phyloP scores from a whole-genome alignment of 352 stramenopile genomes.

The Thalassiosira ordinaria region DNA sequence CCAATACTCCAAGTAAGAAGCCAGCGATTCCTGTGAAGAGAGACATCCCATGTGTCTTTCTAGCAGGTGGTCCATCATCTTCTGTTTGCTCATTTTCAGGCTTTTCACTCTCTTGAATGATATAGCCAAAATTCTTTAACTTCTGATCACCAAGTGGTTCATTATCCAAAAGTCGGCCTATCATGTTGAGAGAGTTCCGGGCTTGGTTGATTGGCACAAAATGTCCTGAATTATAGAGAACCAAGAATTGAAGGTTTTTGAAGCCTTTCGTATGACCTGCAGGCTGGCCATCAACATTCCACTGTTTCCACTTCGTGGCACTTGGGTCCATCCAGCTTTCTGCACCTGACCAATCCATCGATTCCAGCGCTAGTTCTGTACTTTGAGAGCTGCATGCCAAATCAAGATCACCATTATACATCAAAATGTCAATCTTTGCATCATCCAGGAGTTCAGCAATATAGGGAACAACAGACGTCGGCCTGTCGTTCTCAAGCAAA shows the following conservation, averaged over 20 bases:
- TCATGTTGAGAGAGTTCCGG: conserved; percentile 50
- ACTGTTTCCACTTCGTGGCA: conserved; percentile 47
- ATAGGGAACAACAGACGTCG: conserved; percentile 66
- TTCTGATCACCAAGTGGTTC: conserved; percentile 43
- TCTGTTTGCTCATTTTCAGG: too few relatives aligned
- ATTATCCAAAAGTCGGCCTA: conserved; percentile 49
- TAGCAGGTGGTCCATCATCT: neutral
- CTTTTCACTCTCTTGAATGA: too few relatives aligned
- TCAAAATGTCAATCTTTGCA: conserved; percentile 66
- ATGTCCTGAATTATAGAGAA: conserved; percentile 66
- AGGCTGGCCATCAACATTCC: conserved; percentile 36
- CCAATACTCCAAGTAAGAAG: conserved; percentile 42
- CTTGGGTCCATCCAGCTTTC: conserved; percentile 58
- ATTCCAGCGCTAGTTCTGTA: conserved; percentile 68
- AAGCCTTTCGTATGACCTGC: conserved; percentile 65
- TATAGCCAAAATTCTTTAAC: too few relatives aligned
- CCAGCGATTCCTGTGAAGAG: conserved; percentile 35
- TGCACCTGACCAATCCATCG: conserved; percentile 71
- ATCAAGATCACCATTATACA: conserved; percentile 81
- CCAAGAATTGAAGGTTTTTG: conserved; percentile 72
- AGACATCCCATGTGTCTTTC: conserved; percentile 12
- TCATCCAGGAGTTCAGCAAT: conserved; percentile 77
- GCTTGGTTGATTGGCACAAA: conserved; percentile 63
- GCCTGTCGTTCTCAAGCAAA: conserved; percentile 67
- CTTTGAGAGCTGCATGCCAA: conserved; percentile 61